Base-by-base conservation (phyloP, 2,329 filamentous ascomycete genomes). In the Scedosporium apiospermum region DNA sequence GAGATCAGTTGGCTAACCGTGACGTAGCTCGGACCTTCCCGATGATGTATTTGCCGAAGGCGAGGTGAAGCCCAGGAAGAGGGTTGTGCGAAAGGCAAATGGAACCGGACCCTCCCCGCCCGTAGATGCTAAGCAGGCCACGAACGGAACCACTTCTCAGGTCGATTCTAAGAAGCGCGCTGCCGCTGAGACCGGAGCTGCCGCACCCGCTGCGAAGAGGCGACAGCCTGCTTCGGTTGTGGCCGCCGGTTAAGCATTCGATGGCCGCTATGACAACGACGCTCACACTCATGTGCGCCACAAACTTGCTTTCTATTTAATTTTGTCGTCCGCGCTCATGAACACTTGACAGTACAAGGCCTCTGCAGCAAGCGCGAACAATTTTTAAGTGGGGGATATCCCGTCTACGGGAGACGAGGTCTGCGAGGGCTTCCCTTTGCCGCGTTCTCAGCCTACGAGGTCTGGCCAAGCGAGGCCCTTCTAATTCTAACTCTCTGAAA, bases 11-110 rank as follows among this genome's bases (percentile, higher is more conserved):
- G 6, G 23, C 38, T 46, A 49, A 30, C 38, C 23, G 21, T 38
- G 12, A 66, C 41, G 7, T 70, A 97, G 93, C 75, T 90, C 90
- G 72, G 87, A 92, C 71, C 82, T 99, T 27, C 95, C 95, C 30
- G 87, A 91, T 64, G 93, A 99, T 73, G 87, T 98, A 2, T 99
- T 99, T 72, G 82, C 87, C 58, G 78, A 87, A 26, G 90, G 90
- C 69, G 95, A 99, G 74, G 78, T 79, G 59, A 89, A 85, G 69
- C 90, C 90, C 4, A 83, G 81, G 60, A 61, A 38, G 60, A 61
- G 41, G 42, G 4, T 44, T 34, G 46, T 27, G 21, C 46, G 49
- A 34, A 61, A 26, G 60, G 21, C 30, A 4, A 61, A 61, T 23
- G 60, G 60, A 14, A 38, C n/a, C 5, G 14, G 23, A n/a, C 12